These are phyloP conservation scores for Crithidia expoeki DNA, from an alignment of 208 protist species.

Conservation along the genomic window DNA sequence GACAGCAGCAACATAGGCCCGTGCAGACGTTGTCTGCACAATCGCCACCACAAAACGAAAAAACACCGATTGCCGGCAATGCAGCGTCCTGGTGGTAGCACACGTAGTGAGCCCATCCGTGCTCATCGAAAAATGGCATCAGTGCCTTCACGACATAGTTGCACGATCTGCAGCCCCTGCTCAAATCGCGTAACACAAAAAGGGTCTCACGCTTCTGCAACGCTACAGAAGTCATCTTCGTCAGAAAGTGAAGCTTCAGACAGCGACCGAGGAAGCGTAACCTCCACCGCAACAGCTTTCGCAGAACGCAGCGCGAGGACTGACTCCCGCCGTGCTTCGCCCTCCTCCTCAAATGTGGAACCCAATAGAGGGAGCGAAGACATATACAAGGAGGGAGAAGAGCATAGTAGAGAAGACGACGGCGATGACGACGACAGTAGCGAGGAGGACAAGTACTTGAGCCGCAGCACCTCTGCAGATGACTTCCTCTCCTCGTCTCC, in stretches of 20 bases:
- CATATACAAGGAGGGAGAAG: background rate
- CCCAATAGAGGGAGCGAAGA: background rate
- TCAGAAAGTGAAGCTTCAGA: background rate
- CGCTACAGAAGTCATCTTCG: background rate
- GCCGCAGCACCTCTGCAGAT: constrained; percentile 3
- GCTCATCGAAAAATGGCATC: too few relatives aligned
- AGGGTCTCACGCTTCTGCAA: background rate
- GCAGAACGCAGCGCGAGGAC: background rate
- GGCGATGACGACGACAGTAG: background rate
- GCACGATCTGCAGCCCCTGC: background rate
- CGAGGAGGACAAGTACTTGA: background rate
- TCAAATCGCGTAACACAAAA: background rate
- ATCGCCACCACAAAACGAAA: background rate
- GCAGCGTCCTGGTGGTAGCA: background rate
- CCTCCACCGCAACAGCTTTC: background rate
- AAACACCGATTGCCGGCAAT: background rate
- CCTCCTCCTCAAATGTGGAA: background rate
- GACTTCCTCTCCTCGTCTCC: constrained; percentile 13
- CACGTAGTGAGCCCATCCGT: too few relatives aligned
- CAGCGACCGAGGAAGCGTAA: background rate
- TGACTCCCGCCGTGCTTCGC: background rate
- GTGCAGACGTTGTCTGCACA: constrained; percentile 1
- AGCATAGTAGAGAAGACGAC: background rate
- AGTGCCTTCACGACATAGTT: constrained; percentile 8
- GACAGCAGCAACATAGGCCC: background rate